Evolutionary conservation across 306 rosid genomes (phyloP).

Genomic region (Sindora glabra): DNA sequence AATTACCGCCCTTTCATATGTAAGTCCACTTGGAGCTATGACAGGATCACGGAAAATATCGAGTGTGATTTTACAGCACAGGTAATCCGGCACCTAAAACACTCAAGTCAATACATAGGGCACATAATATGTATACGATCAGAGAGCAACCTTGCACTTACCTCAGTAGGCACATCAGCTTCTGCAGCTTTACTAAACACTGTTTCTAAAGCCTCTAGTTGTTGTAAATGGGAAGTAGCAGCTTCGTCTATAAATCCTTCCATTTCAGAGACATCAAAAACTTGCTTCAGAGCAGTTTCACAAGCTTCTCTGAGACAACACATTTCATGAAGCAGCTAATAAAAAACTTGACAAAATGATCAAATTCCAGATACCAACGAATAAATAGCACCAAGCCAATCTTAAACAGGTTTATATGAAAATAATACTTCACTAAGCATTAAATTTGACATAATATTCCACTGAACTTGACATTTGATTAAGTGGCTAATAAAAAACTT

Average conservation of each 20-base stretch:
- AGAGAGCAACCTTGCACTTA: conserved; percentile 6
- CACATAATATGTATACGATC: not conserved
- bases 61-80: conserved; percentile 83
- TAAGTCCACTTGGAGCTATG: conserved; percentile 80
- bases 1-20: conserved; percentile 88
- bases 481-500: not conserved
- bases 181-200: conserved; percentile 59
- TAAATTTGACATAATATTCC: no score
- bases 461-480: not conserved
- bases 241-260: conserved; percentile 69
- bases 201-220: conserved; percentile 39
- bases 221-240: conserved; percentile 27
- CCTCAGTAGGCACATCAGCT: conserved; percentile 62
- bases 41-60: conserved; percentile 94
- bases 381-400: no score
- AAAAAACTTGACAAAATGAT: not conserved
- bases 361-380: not conserved
- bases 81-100: conserved; percentile 74
- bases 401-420: no score
- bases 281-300: conserved; percentile 32
- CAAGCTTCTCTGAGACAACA: conserved; percentile 41
- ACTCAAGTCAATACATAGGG: not conserved
- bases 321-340: not conserved
- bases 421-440: no score
- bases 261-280: conserved; percentile 13